These are phyloP conservation scores for Umbelopsis isabellina DNA, from an alignment of 192 early-diverging fungal genomes.

Conservation along the genomic window DNA sequence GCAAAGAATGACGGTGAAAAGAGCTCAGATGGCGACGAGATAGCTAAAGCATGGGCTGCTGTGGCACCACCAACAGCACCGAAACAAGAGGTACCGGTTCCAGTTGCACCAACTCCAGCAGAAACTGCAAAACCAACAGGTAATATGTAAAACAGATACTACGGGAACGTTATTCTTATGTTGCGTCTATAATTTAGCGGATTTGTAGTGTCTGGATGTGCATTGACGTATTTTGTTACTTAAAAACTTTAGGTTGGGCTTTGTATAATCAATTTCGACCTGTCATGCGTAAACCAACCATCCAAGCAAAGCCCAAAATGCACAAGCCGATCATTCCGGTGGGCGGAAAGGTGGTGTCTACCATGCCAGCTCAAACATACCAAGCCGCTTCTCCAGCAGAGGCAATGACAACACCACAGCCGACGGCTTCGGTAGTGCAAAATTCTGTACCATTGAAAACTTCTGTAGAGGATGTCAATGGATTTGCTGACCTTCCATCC, in stretches of 20 bases:
- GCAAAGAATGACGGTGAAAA: slow-evolving; percentile 13
- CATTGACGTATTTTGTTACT: not conserved
- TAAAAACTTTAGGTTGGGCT: slow-evolving; percentile 35
- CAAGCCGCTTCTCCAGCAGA: slow-evolving; percentile 18
- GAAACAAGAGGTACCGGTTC: not conserved
- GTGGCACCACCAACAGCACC: slow-evolving; percentile 10
- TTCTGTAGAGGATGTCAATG: slow-evolving; percentile 39
- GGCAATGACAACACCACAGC: not conserved
- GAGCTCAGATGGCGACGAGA: not conserved
- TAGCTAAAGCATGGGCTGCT: slow-evolving; percentile 24
- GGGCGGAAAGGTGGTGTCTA: slow-evolving; percentile 35
- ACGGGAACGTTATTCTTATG: not conserved
- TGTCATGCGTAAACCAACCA: slow-evolving; percentile 46
- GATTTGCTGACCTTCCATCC: slow-evolving; percentile 30
- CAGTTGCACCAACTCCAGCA: not conserved
- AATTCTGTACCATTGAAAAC: slow-evolving; percentile 17
- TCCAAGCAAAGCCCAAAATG: slow-evolving; percentile 54
- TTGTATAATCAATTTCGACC: slow-evolving; percentile 39
- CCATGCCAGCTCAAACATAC: slow-evolving; percentile 26
- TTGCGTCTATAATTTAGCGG: not conserved
- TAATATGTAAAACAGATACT: not conserved
- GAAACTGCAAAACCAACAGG: slow-evolving; percentile 25
- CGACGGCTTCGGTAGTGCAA: not conserved
- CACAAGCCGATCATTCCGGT: slow-evolving; percentile 32
- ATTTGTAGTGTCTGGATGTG: not conserved